Base-by-base conservation (phyloP, 2,329 filamentous ascomycete genomes). In the Fusarium sp. region DNA sequence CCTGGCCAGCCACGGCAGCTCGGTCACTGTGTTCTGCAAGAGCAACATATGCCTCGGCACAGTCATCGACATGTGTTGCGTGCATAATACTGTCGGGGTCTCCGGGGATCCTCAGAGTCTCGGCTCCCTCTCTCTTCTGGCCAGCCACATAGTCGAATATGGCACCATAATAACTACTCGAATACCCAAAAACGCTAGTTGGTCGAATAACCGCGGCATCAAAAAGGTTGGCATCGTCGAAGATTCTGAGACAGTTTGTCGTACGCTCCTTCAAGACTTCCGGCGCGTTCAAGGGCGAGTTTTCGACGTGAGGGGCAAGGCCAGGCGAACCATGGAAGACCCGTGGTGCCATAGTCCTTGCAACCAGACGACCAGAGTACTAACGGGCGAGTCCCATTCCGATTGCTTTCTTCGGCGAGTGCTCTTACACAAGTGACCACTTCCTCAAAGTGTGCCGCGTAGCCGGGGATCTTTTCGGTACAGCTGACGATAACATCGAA, bases 61-160 rank as follows among this genome's bases (percentile, higher is more conserved):
- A 85, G 65, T 86, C 84, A 65, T 85, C 83, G 11, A 85, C 77
- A 63, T 86, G 83, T 36, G 81, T 77, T 4, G 79, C 81, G 62
- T 85, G 83, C 64, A 83, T 73, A 31, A 85, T 81, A 13, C 75
- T 80, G 16, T 79, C 74, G 0, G 77, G 75, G 40, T 80, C 67
- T 0, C 77, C 73, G 0, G 79, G 74, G 3, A 84, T 62, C 14
- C 72, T 65, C 29, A 83, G 69, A 2, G 71, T 62, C 11, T 69
- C 65, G 4, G 67, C 60, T 3, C 63, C 49, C 3, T 53, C 62
- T 68, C 4, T 70, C 73, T 9, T 75, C 65, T 4, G 69, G 3
- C 68, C 55, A 1, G 74, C 75, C 0, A 79, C 77, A 29, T 79
- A 77, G 18, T 79, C 75, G 62, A 84, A 80, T 11, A 80, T 72